phyloP scores from a whole-genome alignment of 164 flowering plant genomes.

The Cinnamomum chago region DNA sequence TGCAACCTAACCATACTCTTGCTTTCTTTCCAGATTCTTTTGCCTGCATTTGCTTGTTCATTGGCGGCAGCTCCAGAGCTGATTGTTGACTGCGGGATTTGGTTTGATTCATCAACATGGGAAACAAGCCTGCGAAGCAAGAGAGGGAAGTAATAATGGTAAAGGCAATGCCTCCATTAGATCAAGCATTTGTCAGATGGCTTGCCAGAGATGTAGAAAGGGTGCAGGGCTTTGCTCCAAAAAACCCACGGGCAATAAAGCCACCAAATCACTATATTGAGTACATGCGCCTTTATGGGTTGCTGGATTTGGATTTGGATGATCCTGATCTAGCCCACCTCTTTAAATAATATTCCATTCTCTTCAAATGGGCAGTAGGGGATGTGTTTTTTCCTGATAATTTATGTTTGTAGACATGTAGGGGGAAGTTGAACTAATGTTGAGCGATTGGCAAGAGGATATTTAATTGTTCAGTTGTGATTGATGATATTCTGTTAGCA shows the following conservation, averaged over 20 bases:
- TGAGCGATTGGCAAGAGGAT: no score
- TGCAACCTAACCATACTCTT: not conserved
- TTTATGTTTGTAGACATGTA: no score
- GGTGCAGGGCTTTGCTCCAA: conserved; percentile 59
- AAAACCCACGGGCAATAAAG: conserved; percentile 46
- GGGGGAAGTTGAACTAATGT: no score
- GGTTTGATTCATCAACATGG: conserved; percentile 35
- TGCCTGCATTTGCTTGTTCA: not conserved
- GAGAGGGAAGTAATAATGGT: conserved; percentile 41
- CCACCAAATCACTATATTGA: conserved; percentile 82
- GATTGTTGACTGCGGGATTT: not conserved
- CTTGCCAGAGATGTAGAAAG: conserved; percentile 74
- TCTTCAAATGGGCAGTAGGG: not conserved
- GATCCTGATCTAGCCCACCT: conserved; percentile 84
- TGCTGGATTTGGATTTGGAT: conserved; percentile 68
- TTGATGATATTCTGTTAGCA: no score
- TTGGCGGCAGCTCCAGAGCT: not conserved
- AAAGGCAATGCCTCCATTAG: conserved; percentile 66
- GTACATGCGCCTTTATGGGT: conserved; percentile 70
- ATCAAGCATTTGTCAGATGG: conserved; percentile 61
- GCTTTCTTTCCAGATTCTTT: not conserved
- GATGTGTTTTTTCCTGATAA: no score
- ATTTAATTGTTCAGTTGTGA: no score
- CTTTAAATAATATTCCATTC: conserved; percentile 34
- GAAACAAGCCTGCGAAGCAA: conserved; percentile 55